Evolutionary conservation across 108 stramenopile species (phyloP), one percentile per base, ranked within the genome.

Genomic region (Cyclotella cryptica): DNA sequence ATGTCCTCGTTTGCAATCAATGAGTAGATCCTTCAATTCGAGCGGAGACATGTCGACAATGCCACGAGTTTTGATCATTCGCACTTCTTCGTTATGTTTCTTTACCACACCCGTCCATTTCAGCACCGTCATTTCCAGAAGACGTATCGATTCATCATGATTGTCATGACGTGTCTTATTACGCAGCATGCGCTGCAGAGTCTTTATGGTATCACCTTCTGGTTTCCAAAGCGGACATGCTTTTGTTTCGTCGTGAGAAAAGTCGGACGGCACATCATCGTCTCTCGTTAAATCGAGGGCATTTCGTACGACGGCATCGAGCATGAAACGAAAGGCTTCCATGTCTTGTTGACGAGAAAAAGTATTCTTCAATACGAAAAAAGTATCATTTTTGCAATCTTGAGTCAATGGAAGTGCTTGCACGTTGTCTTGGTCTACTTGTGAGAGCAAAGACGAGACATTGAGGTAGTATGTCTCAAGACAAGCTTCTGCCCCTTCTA

Each of bases 21-120:
- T 54, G 41, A 83, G 69, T 17, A 83, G 61, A 17, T 69, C 66
- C 42, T 62, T 75, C 58, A 83, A 28, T 13, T 74, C 64, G 3
- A 13, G 17, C 4, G 82, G 78, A 39, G 78, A 47, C 78, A 83
- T 83, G 18, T 74, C 60, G 19, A 83, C 46, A 43, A 79, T 75
- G 27, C 82, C 82, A 42, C 30, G 72, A 29, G 82, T 81, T 64
- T 71, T 69, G 19, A 81, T 40, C 72, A 74, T 66, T 24, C 71
- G 72, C 3, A 49, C 29, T 3, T 51, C 30, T 27, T 54, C 58
- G 14, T 57, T 43, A 47, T 54, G 29, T 21, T 62, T 44, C 19
- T 62, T 17, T 3, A 51, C 35, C 19, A 57, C 28, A 10, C 69
- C 47, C 30, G 80, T 81, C 80, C 80, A 81, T 64, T 75, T 70